phyloP scores from a whole-genome alignment of 176 grass and related monocot species.

The Raddia distichophylla region DNA sequence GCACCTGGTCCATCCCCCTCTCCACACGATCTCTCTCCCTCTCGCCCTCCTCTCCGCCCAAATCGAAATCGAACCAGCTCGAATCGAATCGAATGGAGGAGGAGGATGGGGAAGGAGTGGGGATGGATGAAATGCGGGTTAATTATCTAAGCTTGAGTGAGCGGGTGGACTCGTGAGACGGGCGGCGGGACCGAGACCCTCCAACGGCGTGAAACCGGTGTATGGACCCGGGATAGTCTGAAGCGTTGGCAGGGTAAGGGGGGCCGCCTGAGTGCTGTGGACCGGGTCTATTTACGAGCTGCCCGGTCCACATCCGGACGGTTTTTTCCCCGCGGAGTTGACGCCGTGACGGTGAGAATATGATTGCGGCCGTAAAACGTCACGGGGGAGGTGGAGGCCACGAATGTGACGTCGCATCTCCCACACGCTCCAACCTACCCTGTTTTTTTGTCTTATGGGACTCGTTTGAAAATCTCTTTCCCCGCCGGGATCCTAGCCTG shows the following conservation, averaged over 20 bases:
- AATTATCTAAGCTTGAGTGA: not conserved
- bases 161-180: too few species aligned
- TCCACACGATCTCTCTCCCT: not conserved
- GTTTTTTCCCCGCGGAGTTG: not conserved
- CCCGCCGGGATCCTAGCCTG: too few species aligned
- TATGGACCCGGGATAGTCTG: not conserved
- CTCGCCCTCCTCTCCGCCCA: not conserved
- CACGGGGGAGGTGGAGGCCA: not conserved
- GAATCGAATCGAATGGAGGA: not conserved
- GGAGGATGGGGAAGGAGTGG: not conserved
- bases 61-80: not conserved
- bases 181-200: too few species aligned
- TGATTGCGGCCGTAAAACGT: slow-evolving; percentile 15
- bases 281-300: not conserved
- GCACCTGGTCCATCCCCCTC: slow-evolving; percentile 75
- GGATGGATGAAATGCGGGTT: not conserved
- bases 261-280: not conserved
- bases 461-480: too few species aligned
- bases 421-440: not conserved
- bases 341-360: slow-evolving; percentile 18
- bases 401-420: slow-evolving; percentile 10
- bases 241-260: not conserved
- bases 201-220: not conserved
- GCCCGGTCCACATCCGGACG: too few species aligned
- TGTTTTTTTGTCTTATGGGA: too few species aligned